These are phyloP conservation scores for Thuja plicata DNA, from an alignment of 83 land plant species.

Conservation along the genomic window DNA sequence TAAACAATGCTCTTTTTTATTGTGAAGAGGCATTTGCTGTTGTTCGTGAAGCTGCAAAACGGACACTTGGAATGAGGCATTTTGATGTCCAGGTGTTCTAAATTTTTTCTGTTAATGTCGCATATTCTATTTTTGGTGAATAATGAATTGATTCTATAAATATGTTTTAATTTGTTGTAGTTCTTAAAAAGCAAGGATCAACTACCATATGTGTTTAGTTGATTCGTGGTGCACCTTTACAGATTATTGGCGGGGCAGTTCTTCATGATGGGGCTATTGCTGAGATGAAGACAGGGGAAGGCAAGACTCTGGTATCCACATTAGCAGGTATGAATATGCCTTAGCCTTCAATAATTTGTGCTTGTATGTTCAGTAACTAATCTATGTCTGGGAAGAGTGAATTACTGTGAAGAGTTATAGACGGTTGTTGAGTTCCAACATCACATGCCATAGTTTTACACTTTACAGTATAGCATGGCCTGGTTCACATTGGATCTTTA, in stretches of 20 bases:
- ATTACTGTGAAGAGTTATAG: not conserved
- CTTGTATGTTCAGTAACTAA: not conserved
- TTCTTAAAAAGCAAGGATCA: not conserved
- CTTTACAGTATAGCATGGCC: not conserved
- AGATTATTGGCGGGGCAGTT: conserved; percentile 99
- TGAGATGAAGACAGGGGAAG: conserved; percentile 99
- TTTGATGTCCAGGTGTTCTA: conserved; percentile 95
- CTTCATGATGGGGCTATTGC: conserved; percentile 99
- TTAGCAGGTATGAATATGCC: conserved; percentile 51
- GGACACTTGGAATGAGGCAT: conserved; percentile 99
- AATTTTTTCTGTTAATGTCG: not conserved
- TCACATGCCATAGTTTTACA: not conserved
- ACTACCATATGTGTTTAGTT: not conserved
- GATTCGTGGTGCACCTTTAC: not conserved
- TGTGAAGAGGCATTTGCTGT: conserved; percentile 95
- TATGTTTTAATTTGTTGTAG: not conserved
- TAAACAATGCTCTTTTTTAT: conserved; percentile 9
- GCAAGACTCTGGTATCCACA: conserved; percentile 97
- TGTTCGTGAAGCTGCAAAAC: conserved; percentile 96
- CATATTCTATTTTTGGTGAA: not conserved
- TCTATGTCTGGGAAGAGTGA: not conserved
- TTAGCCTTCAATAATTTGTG: not conserved
- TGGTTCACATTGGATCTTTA: not conserved
- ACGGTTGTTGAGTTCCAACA: not conserved
- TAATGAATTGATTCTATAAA: not conserved